Percentiles rank a stretch among this genome's conserved stretches.
phyloP scores from a whole-genome alignment of 1,284 basidiomycete genomes.

The Cystobasidium sp. region DNA sequence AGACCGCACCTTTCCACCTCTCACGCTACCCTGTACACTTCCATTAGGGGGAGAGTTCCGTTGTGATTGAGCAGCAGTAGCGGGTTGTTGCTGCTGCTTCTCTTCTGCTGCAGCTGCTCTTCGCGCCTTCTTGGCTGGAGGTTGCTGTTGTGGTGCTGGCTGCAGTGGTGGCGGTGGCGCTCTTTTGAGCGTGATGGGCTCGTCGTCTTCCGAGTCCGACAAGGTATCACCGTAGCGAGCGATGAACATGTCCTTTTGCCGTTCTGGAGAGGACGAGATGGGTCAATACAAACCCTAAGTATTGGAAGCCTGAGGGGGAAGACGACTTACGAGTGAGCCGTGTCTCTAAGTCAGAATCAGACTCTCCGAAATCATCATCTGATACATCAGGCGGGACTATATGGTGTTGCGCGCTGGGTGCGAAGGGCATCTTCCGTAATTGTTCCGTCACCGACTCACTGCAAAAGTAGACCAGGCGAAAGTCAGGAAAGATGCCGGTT shows the following conservation, averaged over 20 bases:
- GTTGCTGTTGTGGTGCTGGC: conserved; percentile 23
- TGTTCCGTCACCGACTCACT: conserved; percentile 73
- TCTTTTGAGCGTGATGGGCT: conserved; percentile 37
- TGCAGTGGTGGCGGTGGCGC: conserved; percentile 33
- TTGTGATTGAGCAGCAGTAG: conserved; percentile 7
- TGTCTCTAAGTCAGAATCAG: conserved; percentile 43
- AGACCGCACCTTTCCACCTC: conserved; percentile 39
- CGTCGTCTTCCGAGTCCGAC: conserved; percentile 44
- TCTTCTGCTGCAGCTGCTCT: conserved; percentile 28
- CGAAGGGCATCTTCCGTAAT: conserved; percentile 74
- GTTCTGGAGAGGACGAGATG: conserved; percentile 17
- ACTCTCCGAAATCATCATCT: conserved; percentile 42
- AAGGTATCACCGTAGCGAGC: conserved; percentile 43
- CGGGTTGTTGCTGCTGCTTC: conserved; percentile 22
- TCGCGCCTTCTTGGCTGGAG: conserved; percentile 19
- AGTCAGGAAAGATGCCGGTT: no score
- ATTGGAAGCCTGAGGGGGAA: not conserved
- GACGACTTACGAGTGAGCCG: conserved; percentile 31
- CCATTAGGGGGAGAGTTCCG: conserved; percentile 18
- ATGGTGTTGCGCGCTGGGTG: conserved; percentile 86
- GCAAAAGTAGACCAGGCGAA: not conserved
- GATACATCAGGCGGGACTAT: conserved; percentile 63
- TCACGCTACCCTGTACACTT: conserved; percentile 29
- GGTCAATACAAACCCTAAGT: not conserved
- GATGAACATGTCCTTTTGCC: conserved; percentile 38